These are phyloP conservation scores for Gracilaria gracilis DNA, from an alignment of 23 red algal species.

Conservation along the genomic window DNA sequence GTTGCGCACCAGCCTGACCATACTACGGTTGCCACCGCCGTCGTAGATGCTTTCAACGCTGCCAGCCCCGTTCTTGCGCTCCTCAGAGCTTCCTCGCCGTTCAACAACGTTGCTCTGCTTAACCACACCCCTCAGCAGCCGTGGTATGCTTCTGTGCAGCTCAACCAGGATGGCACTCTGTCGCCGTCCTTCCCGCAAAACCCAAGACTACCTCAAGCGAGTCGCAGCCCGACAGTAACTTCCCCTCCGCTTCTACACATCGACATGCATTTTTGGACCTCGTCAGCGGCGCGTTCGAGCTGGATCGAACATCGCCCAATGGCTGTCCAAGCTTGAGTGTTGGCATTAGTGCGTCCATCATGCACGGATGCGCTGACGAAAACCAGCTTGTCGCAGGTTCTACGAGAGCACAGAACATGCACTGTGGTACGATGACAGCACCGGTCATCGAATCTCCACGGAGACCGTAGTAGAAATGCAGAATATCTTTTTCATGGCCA, in stretches of 20 bases:
- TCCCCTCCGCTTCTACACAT: neutral
- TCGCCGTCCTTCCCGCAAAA: slow-evolving; percentile 1
- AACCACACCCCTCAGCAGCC: neutral
- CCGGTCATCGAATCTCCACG: slow-evolving; percentile 14
- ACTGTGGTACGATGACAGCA: slow-evolving; percentile 52
- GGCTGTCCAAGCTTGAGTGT: slow-evolving; percentile 40
- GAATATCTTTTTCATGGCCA: slow-evolving; percentile 65
- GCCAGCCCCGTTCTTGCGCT: neutral
- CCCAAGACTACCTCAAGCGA: neutral
- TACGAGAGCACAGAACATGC: slow-evolving; percentile 72
- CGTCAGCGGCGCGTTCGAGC: slow-evolving; percentile 7
- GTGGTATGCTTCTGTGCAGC: neutral
- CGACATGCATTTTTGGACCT: slow-evolving; percentile 31
- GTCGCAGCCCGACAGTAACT: neutral
- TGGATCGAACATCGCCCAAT: neutral
- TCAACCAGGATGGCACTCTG: neutral
- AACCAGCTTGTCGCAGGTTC: slow-evolving; percentile 58
- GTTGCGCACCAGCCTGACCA: neutral
- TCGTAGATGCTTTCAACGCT: neutral
- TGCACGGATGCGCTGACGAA: slow-evolving; percentile 85
- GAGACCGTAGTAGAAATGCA: slow-evolving; percentile 64
- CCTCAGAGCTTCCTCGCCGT: neutral
- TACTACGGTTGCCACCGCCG: neutral
- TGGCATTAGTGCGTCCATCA: slow-evolving; percentile 87
- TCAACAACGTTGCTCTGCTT: neutral